Evolutionary conservation across 108 stramenopile species (phyloP).

Genomic region (Aurantiochytrium sp.): DNA sequence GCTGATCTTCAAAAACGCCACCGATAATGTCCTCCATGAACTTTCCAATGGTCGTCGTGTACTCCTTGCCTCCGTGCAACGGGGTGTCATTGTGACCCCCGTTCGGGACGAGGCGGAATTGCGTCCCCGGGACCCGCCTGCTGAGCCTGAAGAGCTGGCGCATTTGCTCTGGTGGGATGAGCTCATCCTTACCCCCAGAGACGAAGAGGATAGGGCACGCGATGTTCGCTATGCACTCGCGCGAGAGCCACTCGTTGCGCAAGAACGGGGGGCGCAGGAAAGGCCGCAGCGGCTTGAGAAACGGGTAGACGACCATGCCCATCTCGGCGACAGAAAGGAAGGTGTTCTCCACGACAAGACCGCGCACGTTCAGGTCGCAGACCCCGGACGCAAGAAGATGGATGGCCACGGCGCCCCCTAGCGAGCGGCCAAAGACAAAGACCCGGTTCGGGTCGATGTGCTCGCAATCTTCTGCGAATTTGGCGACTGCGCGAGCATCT

Average conservation of each 20-base stretch:
- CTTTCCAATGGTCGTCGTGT: background rate
- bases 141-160: constrained; percentile 49
- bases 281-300: constrained; percentile 61
- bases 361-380: constrained; percentile 53
- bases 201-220: constrained; percentile 73
- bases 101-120: constrained; percentile 55
- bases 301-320: constrained; percentile 86
- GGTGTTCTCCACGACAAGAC: constrained; percentile 91
- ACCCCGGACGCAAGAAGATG: constrained; percentile 65
- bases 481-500: constrained; percentile 76
- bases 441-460: constrained; percentile 62
- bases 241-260: constrained; percentile 74
- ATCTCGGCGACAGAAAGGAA: constrained; percentile 81
- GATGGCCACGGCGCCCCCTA: constrained; percentile 90
- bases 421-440: constrained; percentile 77
- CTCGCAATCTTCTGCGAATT: constrained; percentile 45
- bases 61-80: constrained; percentile 66
- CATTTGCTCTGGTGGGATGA: constrained; percentile 90
- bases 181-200: constrained; percentile 76
- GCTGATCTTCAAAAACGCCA: background rate
- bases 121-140: background rate
- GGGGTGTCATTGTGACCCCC: constrained; percentile 94
- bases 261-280: constrained; percentile 67
- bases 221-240: constrained; percentile 53
- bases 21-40: background rate